phyloP scores from a whole-genome alignment of 257 asterid genomes.

The Verbascum thapsus region DNA sequence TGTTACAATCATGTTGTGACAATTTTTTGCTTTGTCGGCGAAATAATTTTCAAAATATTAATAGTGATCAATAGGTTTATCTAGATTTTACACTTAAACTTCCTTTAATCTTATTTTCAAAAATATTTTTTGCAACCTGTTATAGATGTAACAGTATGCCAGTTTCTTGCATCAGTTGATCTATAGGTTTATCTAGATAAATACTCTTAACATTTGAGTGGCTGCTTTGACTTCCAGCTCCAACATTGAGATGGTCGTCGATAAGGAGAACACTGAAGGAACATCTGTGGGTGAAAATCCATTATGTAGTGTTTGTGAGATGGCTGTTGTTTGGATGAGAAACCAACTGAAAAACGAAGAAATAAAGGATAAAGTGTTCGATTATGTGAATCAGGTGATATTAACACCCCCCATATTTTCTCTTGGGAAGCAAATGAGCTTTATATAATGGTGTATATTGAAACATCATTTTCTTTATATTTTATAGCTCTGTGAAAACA shows the following conservation, averaged over 20 bases:
- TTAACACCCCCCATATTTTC: conserved; percentile 15
- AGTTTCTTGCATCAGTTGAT: neutral
- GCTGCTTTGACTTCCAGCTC: conserved; percentile 54
- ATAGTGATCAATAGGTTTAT: no score
- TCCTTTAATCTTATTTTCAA: no score
- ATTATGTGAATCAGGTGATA: conserved; percentile 77
- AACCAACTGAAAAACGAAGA: conserved; percentile 64
- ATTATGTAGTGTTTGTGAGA: conserved; percentile 77
- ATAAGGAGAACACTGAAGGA: conserved; percentile 42
- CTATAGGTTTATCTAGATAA: no score
- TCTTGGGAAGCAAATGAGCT: conserved; percentile 2
- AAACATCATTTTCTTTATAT: conserved; percentile 25
- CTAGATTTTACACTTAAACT: no score
- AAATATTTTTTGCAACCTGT: neutral
- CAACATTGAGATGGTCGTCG: conserved; percentile 72
- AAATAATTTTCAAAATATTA: no score
- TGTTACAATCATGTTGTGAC: no score
- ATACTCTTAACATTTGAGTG: no score
- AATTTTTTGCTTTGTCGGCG: no score
- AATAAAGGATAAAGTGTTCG: conserved; percentile 70
- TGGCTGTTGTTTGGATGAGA: conserved; percentile 96
- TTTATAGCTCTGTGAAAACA: conserved; percentile 74
- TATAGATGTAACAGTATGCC: no score
- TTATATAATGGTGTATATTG: neutral
- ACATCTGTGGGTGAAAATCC: conserved; percentile 49